phyloP scores from a whole-genome alignment of 78 protist species.

The Monosiga brevicollis region DNA sequence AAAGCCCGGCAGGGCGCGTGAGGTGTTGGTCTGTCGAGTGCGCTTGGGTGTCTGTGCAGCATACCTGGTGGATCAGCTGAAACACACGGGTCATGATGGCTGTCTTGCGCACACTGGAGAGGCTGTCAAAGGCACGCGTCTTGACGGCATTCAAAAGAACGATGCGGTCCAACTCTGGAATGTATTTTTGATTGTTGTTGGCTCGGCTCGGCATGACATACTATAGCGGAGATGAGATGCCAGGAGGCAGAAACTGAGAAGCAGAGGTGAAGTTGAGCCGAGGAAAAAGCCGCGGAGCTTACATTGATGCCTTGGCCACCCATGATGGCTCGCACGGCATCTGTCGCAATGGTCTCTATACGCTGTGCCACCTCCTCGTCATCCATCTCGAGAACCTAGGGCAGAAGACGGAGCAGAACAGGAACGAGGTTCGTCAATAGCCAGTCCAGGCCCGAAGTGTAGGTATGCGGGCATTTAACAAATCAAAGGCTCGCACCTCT shows the following conservation, averaged over 20 bases:
- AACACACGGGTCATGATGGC: conserved; percentile 56
- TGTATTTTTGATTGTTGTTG: conserved; percentile 28
- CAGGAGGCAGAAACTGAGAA: background rate
- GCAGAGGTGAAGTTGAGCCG: background rate
- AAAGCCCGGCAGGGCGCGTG: too few species aligned
- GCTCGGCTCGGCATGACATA: conserved; percentile 41
- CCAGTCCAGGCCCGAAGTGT: background rate
- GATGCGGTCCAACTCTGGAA: conserved; percentile 53
- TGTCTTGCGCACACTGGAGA: conserved; percentile 12
- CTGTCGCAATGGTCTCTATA: background rate
- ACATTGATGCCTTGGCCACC: background rate
- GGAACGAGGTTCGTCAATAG: background rate
- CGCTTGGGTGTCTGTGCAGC: background rate
- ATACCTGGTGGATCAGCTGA: conserved; percentile 47
- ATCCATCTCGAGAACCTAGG: background rate
- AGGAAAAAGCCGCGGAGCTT: background rate
- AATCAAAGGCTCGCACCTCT: background rate
- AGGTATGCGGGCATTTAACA: background rate
- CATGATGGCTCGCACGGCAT: background rate
- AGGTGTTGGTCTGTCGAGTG: background rate
- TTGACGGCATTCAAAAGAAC: conserved; percentile 22
- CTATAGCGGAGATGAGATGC: background rate
- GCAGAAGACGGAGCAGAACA: background rate
- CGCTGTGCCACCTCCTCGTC: background rate
- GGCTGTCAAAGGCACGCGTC: conserved; percentile 11